Evolutionary conservation across 2,329 filamentous ascomycete genomes (phyloP), one percentile per base, ranked within the genome.

Genomic region (Colletotrichum liaoningense): DNA sequence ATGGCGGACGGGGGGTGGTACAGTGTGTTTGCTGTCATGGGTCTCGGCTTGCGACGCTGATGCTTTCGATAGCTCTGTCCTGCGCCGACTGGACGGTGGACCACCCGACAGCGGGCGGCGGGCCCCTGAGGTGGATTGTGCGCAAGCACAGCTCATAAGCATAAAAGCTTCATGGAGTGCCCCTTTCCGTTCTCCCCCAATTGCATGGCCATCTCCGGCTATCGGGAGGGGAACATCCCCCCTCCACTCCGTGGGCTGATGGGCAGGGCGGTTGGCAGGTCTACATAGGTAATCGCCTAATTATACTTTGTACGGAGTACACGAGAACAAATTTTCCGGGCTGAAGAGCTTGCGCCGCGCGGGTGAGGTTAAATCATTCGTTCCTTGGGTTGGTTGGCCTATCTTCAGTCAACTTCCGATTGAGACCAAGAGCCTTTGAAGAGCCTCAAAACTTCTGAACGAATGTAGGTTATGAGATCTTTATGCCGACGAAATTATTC

Each of bases 11-110:
- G 35, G 28, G 28, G 38, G 28, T 63, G 60, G 49, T 63, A 42
- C 38, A 26, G 60, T 63, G 42, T 24, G 42, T n/a, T 65, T 30
- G 30, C 33, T 33, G 26, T 16, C n/a, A 46, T 65, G 54, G 60
- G 55, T 52, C 24, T 26, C 67, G 60, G 66, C 55, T 56, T 73
- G 70, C 70, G 28, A 73, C 70, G 70, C 60, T 69, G 66, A 57
- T 70, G 59, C 60, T 65, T 66, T 54, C 66, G 35, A 56, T 69
- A 57, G 66, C 46, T 55, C 30, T 33, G 42, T 56, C 42, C 54
- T 54, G 63, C 42, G 46, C 68, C 42, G 33, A 26, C 55, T 56
- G 55, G 42, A 49, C 42, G 8, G 42, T 22, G 42, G 42, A 49
- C 24, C 33, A 19, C 42, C 30, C 9, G 33, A 64, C 24, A 38